These are phyloP conservation scores for Candida broadrunensis DNA, from an alignment of 805 yeast genomes.

Conservation along the genomic window DNA sequence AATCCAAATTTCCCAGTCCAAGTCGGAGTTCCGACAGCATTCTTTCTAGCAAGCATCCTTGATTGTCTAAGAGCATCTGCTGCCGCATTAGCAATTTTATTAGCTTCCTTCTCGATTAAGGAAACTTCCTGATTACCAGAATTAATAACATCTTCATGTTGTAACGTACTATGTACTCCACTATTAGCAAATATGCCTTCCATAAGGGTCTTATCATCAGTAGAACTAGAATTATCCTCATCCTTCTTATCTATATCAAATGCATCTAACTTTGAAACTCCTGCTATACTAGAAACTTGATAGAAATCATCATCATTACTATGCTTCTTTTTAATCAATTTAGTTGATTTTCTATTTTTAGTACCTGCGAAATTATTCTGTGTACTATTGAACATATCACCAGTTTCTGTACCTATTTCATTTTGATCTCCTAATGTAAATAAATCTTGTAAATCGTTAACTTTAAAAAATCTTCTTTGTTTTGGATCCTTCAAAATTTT, in stretches of 20 bases:
- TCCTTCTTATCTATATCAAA: slow-evolving; percentile 48
- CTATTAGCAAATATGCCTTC: slow-evolving; percentile 69
- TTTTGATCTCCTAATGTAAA: slow-evolving; percentile 79
- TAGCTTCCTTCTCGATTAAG: slow-evolving; percentile 63
- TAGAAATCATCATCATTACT: slow-evolving; percentile 63
- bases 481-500: slow-evolving; percentile 94
- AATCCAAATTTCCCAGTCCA: slow-evolving; percentile 94
- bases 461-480: slow-evolving; percentile 88
- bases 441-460: slow-evolving; percentile 86
- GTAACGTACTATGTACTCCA: slow-evolving; percentile 69
- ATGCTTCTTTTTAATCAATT: slow-evolving; percentile 25
- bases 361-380: slow-evolving; percentile 36
- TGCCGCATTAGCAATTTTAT: slow-evolving; percentile 50
- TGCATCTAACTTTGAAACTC: slow-evolving; percentile 71
- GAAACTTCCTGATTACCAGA: slow-evolving; percentile 50
- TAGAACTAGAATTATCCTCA: slow-evolving; percentile 7
- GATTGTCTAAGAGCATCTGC: slow-evolving; percentile 60
- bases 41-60: slow-evolving; percentile 45
- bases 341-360: slow-evolving; percentile 29
- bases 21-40: slow-evolving; percentile 76
- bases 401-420: slow-evolving; percentile 65
- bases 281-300: slow-evolving; percentile 60
- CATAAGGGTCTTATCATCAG: slow-evolving; percentile 66
- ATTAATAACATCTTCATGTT: slow-evolving; percentile 75
- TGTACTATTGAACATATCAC: slow-evolving; percentile 54